Conservation (phyloP, 192 early-diverging fungal genomes). For the Rhizophagus sp. region DNA sequence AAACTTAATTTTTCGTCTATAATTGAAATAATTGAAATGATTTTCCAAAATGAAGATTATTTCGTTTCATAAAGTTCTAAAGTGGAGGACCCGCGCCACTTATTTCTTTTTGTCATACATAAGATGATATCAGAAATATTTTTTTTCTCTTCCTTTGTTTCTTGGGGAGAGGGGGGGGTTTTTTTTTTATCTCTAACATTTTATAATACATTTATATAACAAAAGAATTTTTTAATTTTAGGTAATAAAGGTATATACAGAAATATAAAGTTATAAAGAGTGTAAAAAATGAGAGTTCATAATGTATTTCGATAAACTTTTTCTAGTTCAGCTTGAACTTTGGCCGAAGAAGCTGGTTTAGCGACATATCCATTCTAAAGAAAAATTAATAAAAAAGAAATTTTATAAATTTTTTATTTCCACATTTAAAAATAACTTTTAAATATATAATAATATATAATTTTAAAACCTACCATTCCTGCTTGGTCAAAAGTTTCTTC, state of each 20-base stretch:
- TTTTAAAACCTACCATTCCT: constrained; percentile 13
- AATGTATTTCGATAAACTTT: neutral
- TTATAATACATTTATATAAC: neutral
- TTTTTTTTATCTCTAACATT: neutral
- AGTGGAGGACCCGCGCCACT: neutral
- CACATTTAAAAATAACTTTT: too few relatives aligned
- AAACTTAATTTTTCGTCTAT: too few relatives aligned
- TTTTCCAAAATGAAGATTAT: too few relatives aligned
- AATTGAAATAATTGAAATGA: too few relatives aligned
- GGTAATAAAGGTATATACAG: neutral
- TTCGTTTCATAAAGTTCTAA: neutral
- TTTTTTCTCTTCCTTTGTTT: too few relatives aligned
- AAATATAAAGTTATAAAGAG: neutral
- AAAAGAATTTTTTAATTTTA: neutral
- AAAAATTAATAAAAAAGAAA: too few relatives aligned
- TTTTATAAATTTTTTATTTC: too few relatives aligned
- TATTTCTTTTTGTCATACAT: neutral
- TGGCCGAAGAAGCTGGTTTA: neutral
- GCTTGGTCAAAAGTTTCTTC: constrained; percentile 1
- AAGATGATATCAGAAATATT: too few relatives aligned
- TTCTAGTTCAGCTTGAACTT: neutral
- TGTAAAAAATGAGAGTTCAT: neutral
- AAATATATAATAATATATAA: too few relatives aligned
- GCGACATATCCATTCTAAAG: constrained; percentile 4
- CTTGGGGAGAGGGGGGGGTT: too few relatives aligned